phyloP scores from a whole-genome alignment of 257 asterid genomes.

The Ehretia macrophylla region DNA sequence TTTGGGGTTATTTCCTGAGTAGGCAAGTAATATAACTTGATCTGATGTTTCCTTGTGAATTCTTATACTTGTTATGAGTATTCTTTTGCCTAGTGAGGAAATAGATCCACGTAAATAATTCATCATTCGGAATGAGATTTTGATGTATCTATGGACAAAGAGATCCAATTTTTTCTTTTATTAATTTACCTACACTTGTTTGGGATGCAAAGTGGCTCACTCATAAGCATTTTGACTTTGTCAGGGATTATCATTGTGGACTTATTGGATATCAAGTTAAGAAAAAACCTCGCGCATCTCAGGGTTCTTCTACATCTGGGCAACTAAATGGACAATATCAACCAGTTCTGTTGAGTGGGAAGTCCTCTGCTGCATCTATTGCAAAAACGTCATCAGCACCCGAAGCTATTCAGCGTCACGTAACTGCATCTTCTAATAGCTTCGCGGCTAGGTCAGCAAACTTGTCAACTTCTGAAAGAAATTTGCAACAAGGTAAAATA shows the following conservation, averaged over 20 bases:
- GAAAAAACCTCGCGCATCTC: slow-evolving; percentile 33
- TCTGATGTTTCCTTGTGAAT: too few species aligned
- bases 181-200: background rate
- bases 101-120: too few species aligned
- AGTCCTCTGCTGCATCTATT: slow-evolving; percentile 27
- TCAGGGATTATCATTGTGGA: slow-evolving; percentile 75
- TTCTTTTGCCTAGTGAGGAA: too few species aligned
- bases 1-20: too few species aligned
- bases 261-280: slow-evolving; percentile 59
- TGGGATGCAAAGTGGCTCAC: background rate
- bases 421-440: slow-evolving; percentile 14
- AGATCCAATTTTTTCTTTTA: background rate
- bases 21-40: background rate
- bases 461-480: background rate
- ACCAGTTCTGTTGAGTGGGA: slow-evolving; percentile 42
- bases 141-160: background rate
- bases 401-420: slow-evolving; percentile 19
- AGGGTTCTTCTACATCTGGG: slow-evolving; percentile 22
- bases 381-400: slow-evolving; percentile 24
- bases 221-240: slow-evolving; percentile 14
- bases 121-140: too few species aligned
- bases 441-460: slow-evolving; percentile 20
- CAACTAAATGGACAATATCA: slow-evolving; percentile 32
- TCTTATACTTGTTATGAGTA: too few species aligned
- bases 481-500: slow-evolving; percentile 4